phyloP scores from a whole-genome alignment of 1,284 basidiomycete species.

The Sanguinoderma infundibulare region DNA sequence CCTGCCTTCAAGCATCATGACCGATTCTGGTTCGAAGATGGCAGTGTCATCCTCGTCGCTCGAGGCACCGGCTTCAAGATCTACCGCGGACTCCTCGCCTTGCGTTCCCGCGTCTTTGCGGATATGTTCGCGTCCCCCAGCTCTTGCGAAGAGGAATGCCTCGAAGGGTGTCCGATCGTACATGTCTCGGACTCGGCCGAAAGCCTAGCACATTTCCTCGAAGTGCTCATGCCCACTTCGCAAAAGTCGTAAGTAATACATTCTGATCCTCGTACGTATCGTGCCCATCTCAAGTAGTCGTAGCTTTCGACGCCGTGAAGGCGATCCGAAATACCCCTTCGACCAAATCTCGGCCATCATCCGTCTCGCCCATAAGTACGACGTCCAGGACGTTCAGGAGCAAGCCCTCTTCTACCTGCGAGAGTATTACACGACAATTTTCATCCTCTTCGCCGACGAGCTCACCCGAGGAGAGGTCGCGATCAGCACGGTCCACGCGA shows the following conservation, averaged over 20 bases:
- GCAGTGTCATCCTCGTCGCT: not conserved
- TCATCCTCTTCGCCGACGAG: no score
- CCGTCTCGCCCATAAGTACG: conserved; percentile 17
- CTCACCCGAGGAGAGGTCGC: no score
- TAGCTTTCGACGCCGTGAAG: no score
- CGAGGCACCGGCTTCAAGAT: conserved; percentile 15
- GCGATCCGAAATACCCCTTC: not conserved
- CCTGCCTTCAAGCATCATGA: not conserved
- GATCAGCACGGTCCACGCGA: not conserved
- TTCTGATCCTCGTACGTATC: no score
- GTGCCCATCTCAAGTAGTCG: no score
- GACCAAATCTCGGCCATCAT: conserved; percentile 1
- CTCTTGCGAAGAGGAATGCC: not conserved
- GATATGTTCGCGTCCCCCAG: conserved; percentile 23
- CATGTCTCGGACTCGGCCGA: conserved; percentile 14
- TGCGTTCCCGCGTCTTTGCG: conserved; percentile 19
- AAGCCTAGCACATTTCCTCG: conserved; percentile 8
- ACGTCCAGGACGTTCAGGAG: conserved; percentile 2
- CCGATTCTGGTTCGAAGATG: not conserved
- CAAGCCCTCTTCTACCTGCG: not conserved
- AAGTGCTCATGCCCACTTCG: not conserved
- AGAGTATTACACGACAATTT: no score
- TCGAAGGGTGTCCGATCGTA: conserved; percentile 22
- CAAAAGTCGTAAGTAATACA: not conserved
- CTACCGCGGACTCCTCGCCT: conserved; percentile 17